Conservation (phyloP, 495 filamentous ascomycete species). For the Talaromyces liani region DNA sequence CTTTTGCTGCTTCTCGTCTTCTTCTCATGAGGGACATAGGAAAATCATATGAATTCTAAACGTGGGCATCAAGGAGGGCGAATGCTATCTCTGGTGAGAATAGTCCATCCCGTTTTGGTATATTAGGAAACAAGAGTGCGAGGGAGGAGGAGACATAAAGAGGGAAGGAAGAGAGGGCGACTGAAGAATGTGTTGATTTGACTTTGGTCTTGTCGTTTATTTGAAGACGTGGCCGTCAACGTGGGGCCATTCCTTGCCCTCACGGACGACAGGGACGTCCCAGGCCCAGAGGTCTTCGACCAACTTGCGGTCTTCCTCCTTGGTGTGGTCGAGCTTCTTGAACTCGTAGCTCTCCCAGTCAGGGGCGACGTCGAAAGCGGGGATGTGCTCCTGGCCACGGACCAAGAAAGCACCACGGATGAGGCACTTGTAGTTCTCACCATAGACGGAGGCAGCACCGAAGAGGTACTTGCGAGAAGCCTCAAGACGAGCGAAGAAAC, state of each 20-base stretch:
- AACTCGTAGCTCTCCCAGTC: constrained; percentile 97
- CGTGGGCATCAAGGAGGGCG: not conserved
- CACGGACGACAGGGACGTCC: constrained; percentile 70
- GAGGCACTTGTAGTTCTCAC: constrained; percentile 75
- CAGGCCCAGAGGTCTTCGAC: constrained; percentile 83
- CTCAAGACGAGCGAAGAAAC: constrained; percentile 97
- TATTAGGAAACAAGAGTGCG: not conserved
- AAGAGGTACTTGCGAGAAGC: constrained; percentile 98
- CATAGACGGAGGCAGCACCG: constrained; percentile 84
- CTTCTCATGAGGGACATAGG: constrained; percentile 3
- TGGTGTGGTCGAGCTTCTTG: constrained; percentile 85
- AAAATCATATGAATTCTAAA: constrained; percentile 5
- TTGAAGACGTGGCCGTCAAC: constrained; percentile 98
- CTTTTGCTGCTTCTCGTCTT: not conserved
- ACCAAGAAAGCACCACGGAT: constrained; percentile 88
- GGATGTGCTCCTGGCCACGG: constrained; percentile 78
- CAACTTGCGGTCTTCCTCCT: constrained; percentile 72
- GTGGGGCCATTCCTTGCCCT: constrained; percentile 72
- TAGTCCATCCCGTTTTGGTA: not conserved
- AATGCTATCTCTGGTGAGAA: not conserved
- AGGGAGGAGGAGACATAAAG: not conserved
- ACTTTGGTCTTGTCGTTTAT: constrained; percentile 45
- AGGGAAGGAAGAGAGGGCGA: constrained; percentile 10
- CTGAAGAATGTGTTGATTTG: constrained; percentile 3
- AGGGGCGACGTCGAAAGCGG: constrained; percentile 92